Percentiles rank a stretch among this genome's conserved stretches.
Evolutionary conservation across 108 stramenopile species (phyloP).

Genomic region (Nitzschia sp.): DNA sequence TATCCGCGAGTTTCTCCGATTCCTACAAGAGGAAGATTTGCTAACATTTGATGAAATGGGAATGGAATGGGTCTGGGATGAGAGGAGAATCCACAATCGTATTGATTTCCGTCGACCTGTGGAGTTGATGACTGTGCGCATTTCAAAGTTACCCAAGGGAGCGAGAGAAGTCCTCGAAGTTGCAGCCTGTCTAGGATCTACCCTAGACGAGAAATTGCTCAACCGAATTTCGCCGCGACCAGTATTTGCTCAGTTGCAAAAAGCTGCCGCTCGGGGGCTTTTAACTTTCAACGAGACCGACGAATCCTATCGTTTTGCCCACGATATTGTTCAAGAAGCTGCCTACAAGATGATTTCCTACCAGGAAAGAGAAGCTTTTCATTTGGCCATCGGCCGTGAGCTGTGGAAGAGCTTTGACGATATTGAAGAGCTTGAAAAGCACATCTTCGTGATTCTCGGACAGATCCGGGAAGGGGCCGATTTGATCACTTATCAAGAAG

Average conservation of each 20-base stretch:
- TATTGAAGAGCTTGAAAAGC: constrained; percentile 24
- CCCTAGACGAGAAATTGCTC: constrained; percentile 42
- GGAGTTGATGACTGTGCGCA: constrained; percentile 44
- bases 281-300: constrained; percentile 11
- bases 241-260: constrained; percentile 14
- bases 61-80: constrained; percentile 46
- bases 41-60: constrained; percentile 38
- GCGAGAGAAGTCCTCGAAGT: constrained; percentile 45
- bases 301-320: constrained; percentile 34
- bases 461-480: constrained; percentile 18
- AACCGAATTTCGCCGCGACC: constrained; percentile 28
- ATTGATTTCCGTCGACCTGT: constrained; percentile 24
- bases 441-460: constrained; percentile 20
- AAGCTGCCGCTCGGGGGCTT: constrained; percentile 15
- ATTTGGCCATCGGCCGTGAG: constrained; percentile 32
- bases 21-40: constrained; percentile 39
- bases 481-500: constrained; percentile 15
- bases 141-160: constrained; percentile 29
- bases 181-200: constrained; percentile 55
- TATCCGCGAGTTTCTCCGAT: constrained; percentile 45
- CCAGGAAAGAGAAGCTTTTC: constrained; percentile 34
- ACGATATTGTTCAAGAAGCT: constrained; percentile 56
- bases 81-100: constrained; percentile 19
- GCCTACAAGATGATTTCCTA: constrained; percentile 44
- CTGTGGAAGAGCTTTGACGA: constrained; percentile 16